These are phyloP conservation scores for Halophytophthora batemanensis DNA, from an alignment of 352 stramenopile genomes.

Conservation along the genomic window DNA sequence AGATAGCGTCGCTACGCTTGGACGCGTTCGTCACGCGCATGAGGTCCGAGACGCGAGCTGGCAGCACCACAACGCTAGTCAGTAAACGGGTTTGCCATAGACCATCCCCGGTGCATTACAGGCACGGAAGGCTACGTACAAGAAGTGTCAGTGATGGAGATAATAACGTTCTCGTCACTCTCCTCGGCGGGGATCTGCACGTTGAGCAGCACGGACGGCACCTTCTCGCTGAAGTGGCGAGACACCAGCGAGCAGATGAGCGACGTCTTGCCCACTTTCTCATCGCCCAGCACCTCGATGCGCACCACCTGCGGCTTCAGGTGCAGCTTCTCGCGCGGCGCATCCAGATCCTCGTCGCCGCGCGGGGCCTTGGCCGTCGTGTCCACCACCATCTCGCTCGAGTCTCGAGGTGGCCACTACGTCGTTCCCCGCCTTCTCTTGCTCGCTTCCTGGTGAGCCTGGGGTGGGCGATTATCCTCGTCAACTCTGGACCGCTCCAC, in stretches of 20 bases:
- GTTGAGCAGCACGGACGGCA: constrained; percentile 83
- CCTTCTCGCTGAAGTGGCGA: constrained; percentile 85
- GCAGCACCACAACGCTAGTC: constrained; percentile 1
- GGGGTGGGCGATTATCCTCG: background rate
- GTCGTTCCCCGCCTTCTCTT: background rate
- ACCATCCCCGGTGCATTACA: background rate
- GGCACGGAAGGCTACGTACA: constrained; percentile 34
- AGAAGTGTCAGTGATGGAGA: constrained; percentile 88
- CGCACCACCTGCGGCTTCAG: constrained; percentile 81
- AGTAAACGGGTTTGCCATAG: background rate
- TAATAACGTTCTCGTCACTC: constrained; percentile 87
- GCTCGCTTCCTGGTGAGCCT: background rate
- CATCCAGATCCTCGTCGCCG: constrained; percentile 21
- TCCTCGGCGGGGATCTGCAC: constrained; percentile 88
- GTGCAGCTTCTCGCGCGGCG: constrained; percentile 43
- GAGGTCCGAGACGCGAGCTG: constrained; percentile 74
- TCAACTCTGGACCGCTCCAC: background rate
- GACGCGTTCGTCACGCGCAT: constrained; percentile 82
- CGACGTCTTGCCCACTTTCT: constrained; percentile 90
- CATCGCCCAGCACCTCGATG: constrained; percentile 87
- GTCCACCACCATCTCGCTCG: constrained; percentile 27
- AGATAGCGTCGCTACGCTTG: constrained; percentile 82
- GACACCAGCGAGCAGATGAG: constrained; percentile 90
- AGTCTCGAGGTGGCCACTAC: background rate
- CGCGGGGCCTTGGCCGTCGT: constrained; percentile 23